Evolutionary conservation across 768 basidiomycete genomes (phyloP), one percentile per base, ranked within the genome.

Genomic region (Tylopilus sp.): DNA sequence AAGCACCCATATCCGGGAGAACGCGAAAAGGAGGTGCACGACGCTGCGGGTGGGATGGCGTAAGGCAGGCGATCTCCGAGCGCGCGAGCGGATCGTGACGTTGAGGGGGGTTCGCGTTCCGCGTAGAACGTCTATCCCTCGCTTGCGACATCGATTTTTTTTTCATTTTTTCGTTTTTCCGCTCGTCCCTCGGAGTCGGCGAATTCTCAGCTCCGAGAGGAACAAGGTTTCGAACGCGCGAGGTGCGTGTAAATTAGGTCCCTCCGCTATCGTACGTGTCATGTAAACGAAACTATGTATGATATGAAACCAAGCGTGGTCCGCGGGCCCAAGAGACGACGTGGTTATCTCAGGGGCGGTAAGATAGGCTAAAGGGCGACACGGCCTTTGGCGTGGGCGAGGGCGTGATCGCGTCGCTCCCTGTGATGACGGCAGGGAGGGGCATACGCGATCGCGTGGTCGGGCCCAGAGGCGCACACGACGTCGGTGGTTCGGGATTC

Each of bases 401-500:
- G 2, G 81, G 81, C 9, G 79, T 81, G 26, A 76, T 65, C 17
- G 72, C 71, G 58, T 79, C 75, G 33, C 74, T 72, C 12, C 74
- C 73, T 24, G 76, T 72, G 31, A 74, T 68, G 52, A 77, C 59
- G 0, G 75, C 71, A 36, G 76, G 72, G 9, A 74, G 65, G 1
- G 63, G 62, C 50, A 70, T 67, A 52, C 70, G 72, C 8, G 61
- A 66, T 25, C 63, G 63, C 22, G 77, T 74, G 45, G 71, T 73
- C 0, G 81, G 80, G 5, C 58, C 62, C 45, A 63, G 44, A 30
- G 69, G 68, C 12, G 83, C 84, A 19, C 76, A 69, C 36, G 67
- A 75, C 11, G 74, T 69, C 9, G 82, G 83, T 3, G 82, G 81
- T 53, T 84, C 79, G 5, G 83, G 83, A 50, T 84, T 84, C 50